Base-by-base conservation (phyloP, 2,329 filamentous ascomycete species). In the Knufia petricola region DNA sequence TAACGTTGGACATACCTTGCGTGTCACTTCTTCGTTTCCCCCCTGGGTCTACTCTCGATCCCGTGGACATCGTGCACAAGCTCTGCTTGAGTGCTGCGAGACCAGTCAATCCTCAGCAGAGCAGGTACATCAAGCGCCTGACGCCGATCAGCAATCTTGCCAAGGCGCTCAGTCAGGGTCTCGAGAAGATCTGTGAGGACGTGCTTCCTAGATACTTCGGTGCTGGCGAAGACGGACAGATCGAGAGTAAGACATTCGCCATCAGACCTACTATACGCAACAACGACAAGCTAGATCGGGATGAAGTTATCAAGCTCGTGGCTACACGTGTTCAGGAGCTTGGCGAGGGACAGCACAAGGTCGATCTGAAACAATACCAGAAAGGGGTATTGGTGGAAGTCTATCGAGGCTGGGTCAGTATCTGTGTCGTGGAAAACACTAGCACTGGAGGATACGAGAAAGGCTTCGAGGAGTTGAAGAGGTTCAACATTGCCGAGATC, bases 401-500 rank as follows among this genome's bases (percentile, higher is more conserved):
- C 48, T 76, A 79, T 60, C 72, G 80, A 66, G 81, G 80, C 55
- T 63, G 82, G 8, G 73, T 78, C 51, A 79, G 79, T 17, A 79
- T 83, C 71, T 80, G 77, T 54, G 77, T 82, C 7, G 75, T 81
- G 3, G 73, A 72, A 17, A 64, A 69, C 46, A 75, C 79, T 53
- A 17, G 17, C 12, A 41, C n/a, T 19, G 37, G 30, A 15, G 3
- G 15, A 13, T 48, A 32, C 15, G 19, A 32, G n/a, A 10, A 30
- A n/a, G 46, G 46, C 8, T 82, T 75, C 56, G 78, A 82, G 48
- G 64, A 69, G 53, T 66, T 83, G 53, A 82, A 80, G 63, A 70
- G 75, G 48, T 82, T 74, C 63, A 83, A 82, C 60, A 61, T 82
- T 41, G 73, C 77, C 37, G 79, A 83, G 61, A 72, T 83, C 46